These are phyloP conservation scores for Pelargonium myrrhifolium DNA, from an alignment of 441 rosid genomes.

Conservation along the genomic window DNA sequence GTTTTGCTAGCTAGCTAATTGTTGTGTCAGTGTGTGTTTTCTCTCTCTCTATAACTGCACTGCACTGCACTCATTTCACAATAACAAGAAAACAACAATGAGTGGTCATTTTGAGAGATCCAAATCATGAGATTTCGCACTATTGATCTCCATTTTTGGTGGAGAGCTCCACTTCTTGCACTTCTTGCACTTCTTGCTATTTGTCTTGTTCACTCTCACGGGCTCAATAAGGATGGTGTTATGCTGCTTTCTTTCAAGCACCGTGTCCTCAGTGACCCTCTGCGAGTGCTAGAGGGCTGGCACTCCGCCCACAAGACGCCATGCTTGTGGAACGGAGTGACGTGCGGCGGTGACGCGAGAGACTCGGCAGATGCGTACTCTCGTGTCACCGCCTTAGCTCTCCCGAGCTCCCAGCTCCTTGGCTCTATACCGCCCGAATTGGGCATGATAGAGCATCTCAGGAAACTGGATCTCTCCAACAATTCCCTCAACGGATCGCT, in stretches of 20 bases:
- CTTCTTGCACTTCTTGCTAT: neutral
- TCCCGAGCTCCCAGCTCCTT: constrained; percentile 54
- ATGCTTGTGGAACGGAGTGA: constrained; percentile 72
- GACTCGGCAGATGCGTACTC: constrained; percentile 35
- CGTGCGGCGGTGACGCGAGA: constrained; percentile 50
- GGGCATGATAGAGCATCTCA: constrained; percentile 46
- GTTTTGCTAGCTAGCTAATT: no score
- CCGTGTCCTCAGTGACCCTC: constrained; percentile 59
- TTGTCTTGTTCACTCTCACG: neutral
- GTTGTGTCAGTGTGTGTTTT: no score
- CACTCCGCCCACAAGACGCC: constrained; percentile 72
- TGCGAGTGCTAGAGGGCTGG: constrained; percentile 54
- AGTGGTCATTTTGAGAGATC: no score
- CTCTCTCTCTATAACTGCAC: no score
- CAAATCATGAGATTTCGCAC: no score
- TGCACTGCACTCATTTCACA: no score
- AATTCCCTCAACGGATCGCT: constrained; percentile 66
- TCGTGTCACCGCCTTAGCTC: constrained; percentile 59
- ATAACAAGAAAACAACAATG: no score
- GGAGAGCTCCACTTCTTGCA: neutral
- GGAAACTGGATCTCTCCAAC: constrained; percentile 59
- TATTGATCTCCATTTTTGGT: no score
- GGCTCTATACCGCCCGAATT: constrained; percentile 56
- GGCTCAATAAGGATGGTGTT: constrained; percentile 41
- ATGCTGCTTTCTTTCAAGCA: constrained; percentile 69